These are phyloP conservation scores for Entophlyctis luteolus DNA, from an alignment of 192 early-diverging fungal genomes.

Conservation along the genomic window DNA sequence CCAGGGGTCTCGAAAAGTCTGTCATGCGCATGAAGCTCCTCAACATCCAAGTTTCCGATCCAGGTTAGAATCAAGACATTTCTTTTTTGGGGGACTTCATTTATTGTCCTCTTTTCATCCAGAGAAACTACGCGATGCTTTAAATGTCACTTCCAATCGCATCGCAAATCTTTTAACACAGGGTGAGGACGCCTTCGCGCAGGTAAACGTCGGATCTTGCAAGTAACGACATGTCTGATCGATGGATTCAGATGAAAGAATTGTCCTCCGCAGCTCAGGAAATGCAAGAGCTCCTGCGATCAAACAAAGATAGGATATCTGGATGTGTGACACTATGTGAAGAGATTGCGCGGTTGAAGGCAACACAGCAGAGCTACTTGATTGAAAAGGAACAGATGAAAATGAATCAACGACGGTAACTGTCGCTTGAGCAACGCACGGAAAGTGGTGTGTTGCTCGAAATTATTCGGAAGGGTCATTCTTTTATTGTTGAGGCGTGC, in stretches of 20 bases:
- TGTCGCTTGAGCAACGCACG: background rate
- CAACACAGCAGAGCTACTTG: background rate
- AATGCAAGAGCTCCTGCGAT: background rate
- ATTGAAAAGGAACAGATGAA: constrained; percentile 1
- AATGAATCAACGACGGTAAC: background rate
- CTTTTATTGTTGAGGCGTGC: background rate
- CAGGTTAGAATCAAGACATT: background rate
- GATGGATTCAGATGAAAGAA: background rate
- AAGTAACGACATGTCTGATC: background rate
- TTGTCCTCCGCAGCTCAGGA: background rate
- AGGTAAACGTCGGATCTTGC: background rate
- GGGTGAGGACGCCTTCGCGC: background rate
- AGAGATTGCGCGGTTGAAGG: background rate
- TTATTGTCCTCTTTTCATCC: background rate
- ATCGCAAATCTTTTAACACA: background rate
- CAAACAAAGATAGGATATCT: background rate
- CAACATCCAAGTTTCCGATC: background rate
- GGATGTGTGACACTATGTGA: background rate
- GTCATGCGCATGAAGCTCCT: constrained; percentile 6
- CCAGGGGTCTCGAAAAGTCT: background rate
- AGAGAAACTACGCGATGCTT: background rate
- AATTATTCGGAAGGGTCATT: background rate
- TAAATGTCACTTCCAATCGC: background rate
- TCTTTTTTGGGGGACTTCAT: background rate
- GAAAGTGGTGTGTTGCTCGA: background rate